A percentile compares a stretch with the other conserved stretches of the same genome.
These are phyloP conservation scores for Paraleonurus japonicus DNA, from an alignment of 257 asterid species.

Conservation along the genomic window DNA sequence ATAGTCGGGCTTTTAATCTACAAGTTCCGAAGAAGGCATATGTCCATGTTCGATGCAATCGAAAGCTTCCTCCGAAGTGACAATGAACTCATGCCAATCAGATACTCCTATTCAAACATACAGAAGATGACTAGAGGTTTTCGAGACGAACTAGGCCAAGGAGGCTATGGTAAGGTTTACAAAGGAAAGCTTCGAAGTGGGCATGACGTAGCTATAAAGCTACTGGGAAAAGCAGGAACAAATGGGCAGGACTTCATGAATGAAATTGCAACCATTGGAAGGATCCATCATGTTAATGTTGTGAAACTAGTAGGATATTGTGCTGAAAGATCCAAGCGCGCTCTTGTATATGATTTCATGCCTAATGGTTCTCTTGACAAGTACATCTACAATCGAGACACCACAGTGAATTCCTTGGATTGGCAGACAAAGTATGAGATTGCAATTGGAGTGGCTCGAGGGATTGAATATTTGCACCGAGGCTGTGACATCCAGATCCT, in stretches of 20 bases:
- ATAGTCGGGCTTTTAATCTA: neutral
- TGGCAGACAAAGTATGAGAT: conserved; percentile 30
- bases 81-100: conserved; percentile 27
- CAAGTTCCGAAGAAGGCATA: conserved; percentile 25
- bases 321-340: conserved; percentile 4
- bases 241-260: conserved; percentile 35
- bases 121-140: conserved; percentile 30
- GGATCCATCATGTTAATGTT: conserved; percentile 15
- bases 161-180: conserved; percentile 33
- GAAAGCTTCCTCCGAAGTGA: conserved; percentile 27
- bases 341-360: conserved; percentile 12
- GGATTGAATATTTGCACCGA: conserved; percentile 32
- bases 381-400: neutral
- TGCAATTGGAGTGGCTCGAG: conserved; percentile 35
- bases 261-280: conserved; percentile 33
- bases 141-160: conserved; percentile 32
- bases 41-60: conserved; percentile 18
- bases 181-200: conserved; percentile 43
- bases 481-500: conserved; percentile 33
- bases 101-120: conserved; percentile 33
- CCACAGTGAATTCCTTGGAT: neutral
- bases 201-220: conserved; percentile 31
- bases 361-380: conserved; percentile 18
- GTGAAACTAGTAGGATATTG: conserved; percentile 11
- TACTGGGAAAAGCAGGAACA: conserved; percentile 4